Conservation (phyloP, 208 protist species). For the Naegleria fowleri region DNA sequence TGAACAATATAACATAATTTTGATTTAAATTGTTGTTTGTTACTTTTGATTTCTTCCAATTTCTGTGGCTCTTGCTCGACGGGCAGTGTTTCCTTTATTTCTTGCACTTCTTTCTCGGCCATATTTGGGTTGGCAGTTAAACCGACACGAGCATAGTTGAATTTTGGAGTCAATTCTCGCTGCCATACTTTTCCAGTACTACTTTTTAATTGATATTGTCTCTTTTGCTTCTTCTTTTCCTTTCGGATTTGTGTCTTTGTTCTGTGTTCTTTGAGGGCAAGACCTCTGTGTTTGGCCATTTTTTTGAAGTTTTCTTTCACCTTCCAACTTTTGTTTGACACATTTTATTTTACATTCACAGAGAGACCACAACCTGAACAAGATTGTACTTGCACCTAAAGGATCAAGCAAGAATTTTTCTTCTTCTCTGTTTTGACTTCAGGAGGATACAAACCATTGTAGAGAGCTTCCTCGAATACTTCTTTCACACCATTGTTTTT, state of each 20-base stretch:
- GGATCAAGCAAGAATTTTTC: neutral
- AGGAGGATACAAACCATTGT: neutral
- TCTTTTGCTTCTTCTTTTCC: neutral
- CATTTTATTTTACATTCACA: neutral
- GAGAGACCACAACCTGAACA: neutral
- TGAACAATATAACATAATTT: neutral
- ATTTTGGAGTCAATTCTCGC: neutral
- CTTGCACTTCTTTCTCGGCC: neutral
- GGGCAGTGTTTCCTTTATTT: neutral
- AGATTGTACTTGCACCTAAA: neutral
- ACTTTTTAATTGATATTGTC: constrained; percentile 5
- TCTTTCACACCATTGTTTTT: constrained; percentile 47
- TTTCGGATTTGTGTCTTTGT: neutral
- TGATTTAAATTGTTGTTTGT: neutral
- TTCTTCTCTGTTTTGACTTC: neutral
- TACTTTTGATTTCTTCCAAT: neutral
- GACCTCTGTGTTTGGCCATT: neutral
- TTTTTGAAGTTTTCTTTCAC: neutral
- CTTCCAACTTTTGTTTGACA: neutral
- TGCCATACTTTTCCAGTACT: neutral
- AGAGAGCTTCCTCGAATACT: constrained; percentile 64
- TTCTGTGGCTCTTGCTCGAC: neutral
- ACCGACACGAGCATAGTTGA: neutral
- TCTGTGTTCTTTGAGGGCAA: neutral
- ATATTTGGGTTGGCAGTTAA: neutral